Evolutionary conservation across 257 asterid genomes (phyloP).

Genomic region (Przewalskia tangutica): DNA sequence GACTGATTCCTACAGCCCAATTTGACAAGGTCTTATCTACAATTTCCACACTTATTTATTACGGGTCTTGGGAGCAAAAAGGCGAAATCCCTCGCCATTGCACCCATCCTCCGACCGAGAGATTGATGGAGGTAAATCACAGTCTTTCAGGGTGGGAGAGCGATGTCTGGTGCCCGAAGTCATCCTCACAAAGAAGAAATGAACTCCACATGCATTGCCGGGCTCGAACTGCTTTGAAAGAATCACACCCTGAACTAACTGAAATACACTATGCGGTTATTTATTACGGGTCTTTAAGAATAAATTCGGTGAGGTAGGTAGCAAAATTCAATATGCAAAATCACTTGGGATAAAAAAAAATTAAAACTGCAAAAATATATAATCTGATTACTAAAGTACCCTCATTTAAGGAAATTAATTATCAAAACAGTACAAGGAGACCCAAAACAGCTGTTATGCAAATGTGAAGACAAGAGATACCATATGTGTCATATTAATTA

Average conservation of each 20-base stretch:
- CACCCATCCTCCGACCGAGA: too few species aligned
- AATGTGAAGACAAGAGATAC: slow-evolving; percentile 6
- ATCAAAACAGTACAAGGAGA: slow-evolving; percentile 7
- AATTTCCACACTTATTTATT: slow-evolving; percentile 5
- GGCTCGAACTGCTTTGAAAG: too few species aligned
- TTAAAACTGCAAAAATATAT: background rate
- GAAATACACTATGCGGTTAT: too few species aligned
- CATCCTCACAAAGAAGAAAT: too few species aligned
- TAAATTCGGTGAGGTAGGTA: background rate
- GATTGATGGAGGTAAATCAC: too few species aligned
- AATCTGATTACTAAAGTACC: slow-evolving; percentile 10
- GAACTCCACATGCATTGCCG: too few species aligned
- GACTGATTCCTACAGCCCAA: slow-evolving; percentile 1
- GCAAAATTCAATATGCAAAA: slow-evolving; percentile 5
- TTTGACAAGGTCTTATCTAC: slow-evolving; percentile 23
- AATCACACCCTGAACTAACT: too few species aligned
- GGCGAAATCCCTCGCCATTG: too few species aligned
- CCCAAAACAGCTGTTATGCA: slow-evolving; percentile 22
- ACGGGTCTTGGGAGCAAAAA: too few species aligned
- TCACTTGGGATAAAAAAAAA: background rate
- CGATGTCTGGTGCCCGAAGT: too few species aligned
- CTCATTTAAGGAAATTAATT: slow-evolving; percentile 8
- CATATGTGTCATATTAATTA: slow-evolving; percentile 14
- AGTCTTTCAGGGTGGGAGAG: too few species aligned
- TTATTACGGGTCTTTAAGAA: background rate